A percentile compares a stretch with the other conserved stretches of the same genome.
Conservation (phyloP, 2,329 filamentous ascomycete genomes). For the Diaporthe nobilis region DNA sequence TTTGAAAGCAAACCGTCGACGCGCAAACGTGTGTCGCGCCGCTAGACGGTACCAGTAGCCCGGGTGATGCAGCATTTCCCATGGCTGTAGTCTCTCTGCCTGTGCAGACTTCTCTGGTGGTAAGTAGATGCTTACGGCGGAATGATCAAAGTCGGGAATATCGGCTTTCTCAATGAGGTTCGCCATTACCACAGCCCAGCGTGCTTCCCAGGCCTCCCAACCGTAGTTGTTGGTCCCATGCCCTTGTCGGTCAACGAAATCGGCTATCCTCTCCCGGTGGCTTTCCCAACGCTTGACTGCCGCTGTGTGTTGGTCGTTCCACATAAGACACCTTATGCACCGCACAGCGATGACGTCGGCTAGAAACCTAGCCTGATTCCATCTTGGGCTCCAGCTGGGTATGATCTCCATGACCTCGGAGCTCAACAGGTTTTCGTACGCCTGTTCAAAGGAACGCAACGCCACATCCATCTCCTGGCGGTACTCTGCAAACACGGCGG, state of each 20-base stretch:
- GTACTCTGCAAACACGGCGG: constrained; percentile 91
- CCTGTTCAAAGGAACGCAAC: constrained; percentile 86
- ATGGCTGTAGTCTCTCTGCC: constrained; percentile 72
- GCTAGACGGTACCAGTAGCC: constrained; percentile 78
- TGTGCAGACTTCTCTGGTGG: constrained; percentile 71
- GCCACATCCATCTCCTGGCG: constrained; percentile 93
- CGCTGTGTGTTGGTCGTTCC: constrained; percentile 82
- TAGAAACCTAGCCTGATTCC: constrained; percentile 92
- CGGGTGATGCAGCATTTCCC: constrained; percentile 75
- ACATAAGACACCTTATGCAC: constrained; percentile 85
- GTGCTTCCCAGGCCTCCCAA: constrained; percentile 93
- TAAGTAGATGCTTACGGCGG: constrained; percentile 63
- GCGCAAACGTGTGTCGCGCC: constrained; percentile 67
- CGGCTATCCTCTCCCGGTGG: constrained; percentile 81
- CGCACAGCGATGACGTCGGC: constrained; percentile 87
- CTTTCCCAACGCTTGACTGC: constrained; percentile 85
- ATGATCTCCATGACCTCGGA: constrained; percentile 90
- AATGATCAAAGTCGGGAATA: constrained; percentile 64
- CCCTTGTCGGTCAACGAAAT: constrained; percentile 85
- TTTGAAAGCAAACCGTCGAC: constrained; percentile 66
- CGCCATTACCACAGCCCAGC: constrained; percentile 76
- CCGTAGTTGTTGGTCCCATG: constrained; percentile 91
- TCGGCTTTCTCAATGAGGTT: constrained; percentile 69
- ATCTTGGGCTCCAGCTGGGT: constrained; percentile 89
- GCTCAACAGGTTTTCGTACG: constrained; percentile 86